These are phyloP conservation scores for Orychophragmus violaceus DNA, from an alignment of 345 rosid species.

Conservation along the genomic window DNA sequence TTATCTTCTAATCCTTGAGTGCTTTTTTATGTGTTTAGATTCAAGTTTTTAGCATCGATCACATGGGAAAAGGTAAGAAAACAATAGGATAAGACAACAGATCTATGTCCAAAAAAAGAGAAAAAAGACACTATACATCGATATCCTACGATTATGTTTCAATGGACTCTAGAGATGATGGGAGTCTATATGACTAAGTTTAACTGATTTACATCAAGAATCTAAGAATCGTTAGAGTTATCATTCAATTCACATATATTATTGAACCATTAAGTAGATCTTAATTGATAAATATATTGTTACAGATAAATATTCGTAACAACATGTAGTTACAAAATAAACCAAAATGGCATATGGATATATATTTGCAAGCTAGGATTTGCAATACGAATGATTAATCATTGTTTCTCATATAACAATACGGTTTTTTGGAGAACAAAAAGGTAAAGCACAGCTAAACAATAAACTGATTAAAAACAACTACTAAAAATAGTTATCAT, in stretches of 20 bases:
- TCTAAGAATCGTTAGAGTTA: background rate
- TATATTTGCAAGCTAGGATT: background rate
- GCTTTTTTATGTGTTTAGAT: background rate
- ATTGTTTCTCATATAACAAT: background rate
- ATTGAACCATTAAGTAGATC: background rate
- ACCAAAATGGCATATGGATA: background rate
- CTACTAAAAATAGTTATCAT: background rate
- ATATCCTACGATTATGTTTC: conserved; percentile 5
- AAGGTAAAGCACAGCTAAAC: background rate
- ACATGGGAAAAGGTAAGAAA: conserved; percentile 11
- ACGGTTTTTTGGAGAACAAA: background rate
- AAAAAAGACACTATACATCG: background rate
- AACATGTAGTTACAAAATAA: background rate
- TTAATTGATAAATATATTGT: background rate
- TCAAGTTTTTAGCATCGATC: conserved; percentile 10
- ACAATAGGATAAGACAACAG: conserved; percentile 8
- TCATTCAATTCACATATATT: background rate
- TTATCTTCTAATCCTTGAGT: background rate
- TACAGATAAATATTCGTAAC: background rate
- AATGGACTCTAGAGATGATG: background rate
- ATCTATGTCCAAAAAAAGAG: no score
- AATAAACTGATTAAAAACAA: background rate
- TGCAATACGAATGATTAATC: background rate
- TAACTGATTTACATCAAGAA: background rate
- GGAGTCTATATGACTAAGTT: background rate